phyloP scores from a whole-genome alignment of 345 rosid genomes.

The Viola odorata region DNA sequence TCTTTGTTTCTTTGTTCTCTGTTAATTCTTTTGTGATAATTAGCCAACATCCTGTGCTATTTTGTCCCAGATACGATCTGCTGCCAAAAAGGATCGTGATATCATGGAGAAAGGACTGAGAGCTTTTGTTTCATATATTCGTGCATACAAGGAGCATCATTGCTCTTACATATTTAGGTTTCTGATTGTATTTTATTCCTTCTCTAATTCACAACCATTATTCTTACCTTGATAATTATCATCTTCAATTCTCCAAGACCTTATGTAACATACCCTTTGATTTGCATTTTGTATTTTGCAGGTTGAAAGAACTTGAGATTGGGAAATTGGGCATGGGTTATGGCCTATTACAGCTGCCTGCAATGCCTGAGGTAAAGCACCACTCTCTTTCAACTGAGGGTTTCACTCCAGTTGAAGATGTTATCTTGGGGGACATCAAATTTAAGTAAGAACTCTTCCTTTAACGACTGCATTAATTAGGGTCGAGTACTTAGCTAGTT shows the following conservation, averaged over 20 bases:
- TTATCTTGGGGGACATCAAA: conserved; percentile 66
- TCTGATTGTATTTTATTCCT: background rate
- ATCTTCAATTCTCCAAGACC: too few relatives aligned
- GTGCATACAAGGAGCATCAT: conserved; percentile 90
- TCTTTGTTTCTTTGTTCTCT: background rate
- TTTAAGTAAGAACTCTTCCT: conserved; percentile 48
- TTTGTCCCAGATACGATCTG: conserved; percentile 56
- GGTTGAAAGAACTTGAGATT: conserved; percentile 82
- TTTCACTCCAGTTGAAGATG: conserved; percentile 54
- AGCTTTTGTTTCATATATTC: conserved; percentile 87
- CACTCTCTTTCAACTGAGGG: conserved; percentile 65
- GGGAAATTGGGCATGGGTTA: conserved; percentile 94
- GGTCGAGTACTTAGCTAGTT: too few relatives aligned
- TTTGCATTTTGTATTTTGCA: conserved; percentile 18
- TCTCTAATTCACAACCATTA: background rate
- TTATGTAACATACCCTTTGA: background rate
- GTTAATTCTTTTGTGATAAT: conserved; percentile 8
- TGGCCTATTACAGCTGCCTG: conserved; percentile 83
- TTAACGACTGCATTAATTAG: background rate
- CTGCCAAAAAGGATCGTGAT: conserved; percentile 70
- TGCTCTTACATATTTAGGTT: conserved; percentile 83
- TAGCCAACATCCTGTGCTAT: background rate
- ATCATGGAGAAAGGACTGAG: conserved; percentile 88
- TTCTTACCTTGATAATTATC: background rate
- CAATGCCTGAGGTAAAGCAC: conserved; percentile 81